A percentile compares a stretch with the other conserved stretches of the same genome.
Conservation (phyloP, 257 asterid species). For the Paulownia fortunei region DNA sequence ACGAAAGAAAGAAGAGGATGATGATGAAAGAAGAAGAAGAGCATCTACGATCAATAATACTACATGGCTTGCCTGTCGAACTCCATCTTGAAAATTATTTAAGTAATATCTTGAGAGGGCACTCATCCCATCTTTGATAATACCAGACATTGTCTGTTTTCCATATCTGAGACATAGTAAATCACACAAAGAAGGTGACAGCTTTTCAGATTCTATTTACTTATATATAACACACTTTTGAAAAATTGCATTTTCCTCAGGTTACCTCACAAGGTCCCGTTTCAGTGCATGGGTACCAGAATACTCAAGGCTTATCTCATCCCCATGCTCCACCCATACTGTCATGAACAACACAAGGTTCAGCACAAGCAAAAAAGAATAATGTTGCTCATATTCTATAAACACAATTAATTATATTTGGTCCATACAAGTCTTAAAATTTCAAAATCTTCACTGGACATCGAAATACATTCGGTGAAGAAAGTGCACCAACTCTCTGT, state of each 20-base stretch:
- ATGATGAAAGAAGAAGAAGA: not conserved
- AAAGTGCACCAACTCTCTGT: conserved; percentile 72
- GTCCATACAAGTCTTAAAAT: conserved; percentile 71
- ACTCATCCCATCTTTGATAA: conserved; percentile 90
- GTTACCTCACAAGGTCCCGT: conserved; percentile 92
- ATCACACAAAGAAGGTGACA: conserved; percentile 8
- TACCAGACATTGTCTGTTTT: conserved; percentile 87
- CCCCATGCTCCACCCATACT: conserved; percentile 98
- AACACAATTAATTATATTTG: conserved; percentile 18
- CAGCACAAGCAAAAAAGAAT: conserved; percentile 31
- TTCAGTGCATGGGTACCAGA: conserved; percentile 97
- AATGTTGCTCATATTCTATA: not conserved
- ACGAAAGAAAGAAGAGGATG: not conserved
- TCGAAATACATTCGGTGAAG: conserved; percentile 72
- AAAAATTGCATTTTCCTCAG: conserved; percentile 10
- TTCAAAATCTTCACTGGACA: conserved; percentile 78
- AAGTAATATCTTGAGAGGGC: conserved; percentile 92
- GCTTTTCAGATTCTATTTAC: conserved; percentile 12
- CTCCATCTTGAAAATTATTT: conserved; percentile 93
- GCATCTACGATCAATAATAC: not conserved
- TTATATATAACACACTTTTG: not conserved
- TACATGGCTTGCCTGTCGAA: conserved; percentile 71
- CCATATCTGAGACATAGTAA: conserved; percentile 71
- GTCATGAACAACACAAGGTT: conserved; percentile 38
- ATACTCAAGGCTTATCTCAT: conserved; percentile 95